phyloP scores from a whole-genome alignment of 1,139 yeast species.

The Diutina rugosa region DNA sequence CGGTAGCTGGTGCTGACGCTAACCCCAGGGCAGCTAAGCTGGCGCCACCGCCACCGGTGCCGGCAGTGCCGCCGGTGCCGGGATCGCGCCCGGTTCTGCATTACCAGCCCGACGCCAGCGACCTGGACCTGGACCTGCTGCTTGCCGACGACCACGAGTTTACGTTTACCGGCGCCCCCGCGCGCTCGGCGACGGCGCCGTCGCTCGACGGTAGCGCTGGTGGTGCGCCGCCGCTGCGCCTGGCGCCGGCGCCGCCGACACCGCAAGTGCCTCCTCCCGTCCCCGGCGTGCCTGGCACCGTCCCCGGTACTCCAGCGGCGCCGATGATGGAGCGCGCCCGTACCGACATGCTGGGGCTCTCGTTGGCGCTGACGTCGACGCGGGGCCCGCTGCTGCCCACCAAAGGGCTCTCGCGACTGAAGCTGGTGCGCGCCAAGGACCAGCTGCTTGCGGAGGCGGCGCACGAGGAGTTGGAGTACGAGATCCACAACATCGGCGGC shows the following conservation, averaged over 20 bases:
- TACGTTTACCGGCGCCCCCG: not conserved
- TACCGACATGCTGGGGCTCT: not conserved
- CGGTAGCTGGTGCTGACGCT: not conserved
- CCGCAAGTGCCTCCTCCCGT: not conserved
- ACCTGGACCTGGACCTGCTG: not conserved
- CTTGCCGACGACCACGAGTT: not conserved
- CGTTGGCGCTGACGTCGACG: not conserved
- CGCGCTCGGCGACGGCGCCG: not conserved
- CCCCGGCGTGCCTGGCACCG: not conserved
- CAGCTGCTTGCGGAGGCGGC: conserved; percentile 14
- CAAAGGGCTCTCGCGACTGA: conserved; percentile 1
- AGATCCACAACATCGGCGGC: conserved; percentile 20
- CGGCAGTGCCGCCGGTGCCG: not conserved
- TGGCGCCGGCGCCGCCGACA: not conserved
- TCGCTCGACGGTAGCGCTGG: not conserved
- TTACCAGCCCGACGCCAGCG: not conserved
- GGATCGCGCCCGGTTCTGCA: not conserved
- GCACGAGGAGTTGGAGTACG: conserved; percentile 16
- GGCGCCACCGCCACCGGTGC: not conserved
- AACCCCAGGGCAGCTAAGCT: not conserved
- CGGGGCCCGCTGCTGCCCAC: not conserved
- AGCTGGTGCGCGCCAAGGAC: conserved; percentile 2
- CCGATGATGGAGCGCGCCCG: not conserved
- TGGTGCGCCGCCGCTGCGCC: not conserved
- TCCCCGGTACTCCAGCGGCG: not conserved